Base-by-base conservation (phyloP, 306 rosid species). In the Vicia faba region DNA sequence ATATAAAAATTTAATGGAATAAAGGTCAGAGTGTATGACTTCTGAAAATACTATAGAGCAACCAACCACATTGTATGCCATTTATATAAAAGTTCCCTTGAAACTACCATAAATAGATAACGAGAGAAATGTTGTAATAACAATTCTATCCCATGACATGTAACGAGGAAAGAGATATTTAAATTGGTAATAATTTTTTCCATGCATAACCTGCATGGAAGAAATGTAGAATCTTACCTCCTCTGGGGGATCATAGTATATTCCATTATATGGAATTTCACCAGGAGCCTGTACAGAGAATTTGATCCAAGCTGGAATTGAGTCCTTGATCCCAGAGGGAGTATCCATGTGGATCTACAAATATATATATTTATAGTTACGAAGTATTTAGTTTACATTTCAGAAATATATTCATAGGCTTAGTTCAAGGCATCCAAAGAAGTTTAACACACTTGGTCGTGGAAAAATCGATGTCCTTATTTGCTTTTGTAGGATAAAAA, bases 191-290 rank as follows among this genome's bases (percentile, higher is more conserved):
- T 19, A 7, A 62, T 28, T 43, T 55, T 46, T 49, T 51, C 64
- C n/a, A 35, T 58, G 40, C 26, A 25, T 74, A 61, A 13, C 54
- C 36, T 56, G 33, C 61, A 77, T 18, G 50, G 66, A 76, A 66
- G 39, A 58, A 45, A 68, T 64, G 31, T 10, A 73, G 58, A 75
- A 73, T 60, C 77, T 43, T 79, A 90, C 99, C 97, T 86, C 92
- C 80, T 95, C 97, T 15, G 97, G 97, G 44, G 99, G 99, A 75
- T 95, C 99, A 71, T 95, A 95, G 85, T 90, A 95, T 81, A 95
- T 79, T 41, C 96, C 95, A 13, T 87, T 75, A 49, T 85, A 95
- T 33, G 97, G 96, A 63, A 95, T 95, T 88, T 95, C 99, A 74
- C 84, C 87, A 5, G 97, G 96, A 79, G 95, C 89, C 85, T 95